Conservation (phyloP, 352 stramenopile genomes). For the Globisporangium spiculum region DNA sequence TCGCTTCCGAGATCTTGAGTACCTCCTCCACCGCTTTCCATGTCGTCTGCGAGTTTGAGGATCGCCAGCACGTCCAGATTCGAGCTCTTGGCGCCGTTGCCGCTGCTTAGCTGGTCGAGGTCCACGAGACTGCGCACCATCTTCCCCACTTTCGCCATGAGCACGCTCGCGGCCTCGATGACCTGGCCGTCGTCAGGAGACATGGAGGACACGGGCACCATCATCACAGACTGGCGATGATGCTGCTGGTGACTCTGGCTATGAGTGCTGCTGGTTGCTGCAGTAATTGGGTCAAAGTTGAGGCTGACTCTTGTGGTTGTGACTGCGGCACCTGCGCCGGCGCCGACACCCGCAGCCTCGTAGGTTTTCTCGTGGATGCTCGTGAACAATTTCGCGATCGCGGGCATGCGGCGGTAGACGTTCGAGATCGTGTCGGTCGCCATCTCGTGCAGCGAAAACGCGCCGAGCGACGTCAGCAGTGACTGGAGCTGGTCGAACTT, state of each 20-base stretch:
- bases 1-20: conserved; percentile 2
- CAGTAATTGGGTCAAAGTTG: background rate
- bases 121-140: conserved; percentile 58
- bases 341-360: conserved; percentile 38
- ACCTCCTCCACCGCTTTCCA: conserved; percentile 29
- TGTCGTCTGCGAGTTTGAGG: conserved; percentile 54
- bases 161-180: conserved; percentile 36
- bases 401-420: conserved; percentile 44
- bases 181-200: conserved; percentile 17
- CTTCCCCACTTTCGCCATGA: conserved; percentile 55
- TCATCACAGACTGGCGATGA: conserved; percentile 4
- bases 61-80: conserved; percentile 39
- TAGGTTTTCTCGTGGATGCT: conserved; percentile 33
- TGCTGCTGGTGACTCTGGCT: background rate
- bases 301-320: background rate
- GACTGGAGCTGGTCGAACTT: conserved; percentile 67
- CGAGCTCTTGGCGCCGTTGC: conserved; percentile 10
- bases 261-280: conserved; percentile 6
- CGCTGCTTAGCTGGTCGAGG: conserved; percentile 27
- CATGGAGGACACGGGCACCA: background rate
- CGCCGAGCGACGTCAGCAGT: conserved; percentile 33
- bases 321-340: background rate
- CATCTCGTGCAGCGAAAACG: conserved; percentile 46
- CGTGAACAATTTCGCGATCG: conserved; percentile 43
- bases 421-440: conserved; percentile 49